Conservation (phyloP, 2,329 filamentous ascomycete species). For the Ophiocordyceps camponoti-leonardi region DNA sequence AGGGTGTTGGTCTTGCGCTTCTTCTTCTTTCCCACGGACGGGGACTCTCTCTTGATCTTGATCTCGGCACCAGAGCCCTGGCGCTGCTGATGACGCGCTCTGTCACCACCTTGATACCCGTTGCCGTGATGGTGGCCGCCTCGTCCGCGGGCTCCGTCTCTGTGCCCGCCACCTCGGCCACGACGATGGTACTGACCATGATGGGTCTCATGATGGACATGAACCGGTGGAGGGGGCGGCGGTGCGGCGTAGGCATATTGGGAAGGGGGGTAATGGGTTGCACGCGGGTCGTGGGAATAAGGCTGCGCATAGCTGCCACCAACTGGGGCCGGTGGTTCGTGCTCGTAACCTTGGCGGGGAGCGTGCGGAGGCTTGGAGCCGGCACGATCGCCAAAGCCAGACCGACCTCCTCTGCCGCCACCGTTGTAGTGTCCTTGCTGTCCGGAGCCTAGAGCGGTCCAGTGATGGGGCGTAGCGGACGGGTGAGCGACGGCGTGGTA, state of each 20-base stretch:
- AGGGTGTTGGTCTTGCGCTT: conserved; percentile 56
- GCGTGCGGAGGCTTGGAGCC: conserved; percentile 14
- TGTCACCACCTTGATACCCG: conserved; percentile 23
- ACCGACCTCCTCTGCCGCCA: conserved; percentile 20
- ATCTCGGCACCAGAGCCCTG: conserved; percentile 5
- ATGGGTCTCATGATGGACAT: conserved; percentile 9
- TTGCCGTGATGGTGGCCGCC: conserved; percentile 8
- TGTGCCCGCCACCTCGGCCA: conserved; percentile 15
- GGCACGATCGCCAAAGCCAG: conserved; percentile 26
- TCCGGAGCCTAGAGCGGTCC: conserved; percentile 12
- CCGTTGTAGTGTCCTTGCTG: conserved; percentile 17
- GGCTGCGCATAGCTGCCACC: conserved; percentile 20
- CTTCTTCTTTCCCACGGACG: conserved; percentile 44
- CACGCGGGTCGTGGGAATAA: conserved; percentile 22
- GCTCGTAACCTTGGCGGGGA: conserved; percentile 17
- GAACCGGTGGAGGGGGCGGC: conserved; percentile 16
- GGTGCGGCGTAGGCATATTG: conserved; percentile 22
- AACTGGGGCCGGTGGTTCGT: conserved; percentile 14
- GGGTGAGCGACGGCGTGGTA: conserved; percentile 18
- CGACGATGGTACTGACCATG: conserved; percentile 17
- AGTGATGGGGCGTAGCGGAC: conserved; percentile 3
- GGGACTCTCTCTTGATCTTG: conserved; percentile 18
- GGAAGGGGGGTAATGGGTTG: conserved; percentile 15
- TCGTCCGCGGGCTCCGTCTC: conserved; percentile 25
- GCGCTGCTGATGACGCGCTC: conserved; percentile 16